Conservation (phyloP, 495 filamentous ascomycete genomes). For the Podospora didyma region DNA sequence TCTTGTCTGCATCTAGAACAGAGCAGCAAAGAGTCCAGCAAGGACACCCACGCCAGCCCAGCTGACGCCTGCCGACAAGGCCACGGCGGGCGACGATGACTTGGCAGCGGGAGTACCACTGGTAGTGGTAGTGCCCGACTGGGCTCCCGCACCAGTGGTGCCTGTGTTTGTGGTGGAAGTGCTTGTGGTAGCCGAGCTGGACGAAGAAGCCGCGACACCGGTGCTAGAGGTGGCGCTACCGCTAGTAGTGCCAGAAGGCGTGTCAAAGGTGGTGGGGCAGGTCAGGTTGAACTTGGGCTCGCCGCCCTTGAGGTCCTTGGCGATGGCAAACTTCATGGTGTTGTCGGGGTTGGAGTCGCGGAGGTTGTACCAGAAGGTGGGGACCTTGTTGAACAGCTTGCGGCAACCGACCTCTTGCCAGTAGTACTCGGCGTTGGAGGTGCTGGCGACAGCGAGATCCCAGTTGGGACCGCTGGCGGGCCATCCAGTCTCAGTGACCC, state of each 20-base stretch:
- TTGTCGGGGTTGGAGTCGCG: constrained; percentile 44
- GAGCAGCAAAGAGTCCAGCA: constrained; percentile 18
- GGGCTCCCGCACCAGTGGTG: background rate
- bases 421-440: constrained; percentile 63
- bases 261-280: constrained; percentile 45
- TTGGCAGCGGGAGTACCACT: background rate
- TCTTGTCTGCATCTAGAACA: constrained; percentile 13
- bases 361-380: constrained; percentile 61
- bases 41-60: constrained; percentile 18
- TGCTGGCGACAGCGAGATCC: constrained; percentile 55
- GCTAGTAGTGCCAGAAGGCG: constrained; percentile 14
- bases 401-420: constrained; percentile 70
- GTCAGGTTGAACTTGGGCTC: constrained; percentile 56
- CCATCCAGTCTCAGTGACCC: constrained; percentile 53
- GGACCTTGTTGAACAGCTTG: constrained; percentile 57
- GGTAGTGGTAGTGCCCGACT: no score
- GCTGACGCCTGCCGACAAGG: background rate
- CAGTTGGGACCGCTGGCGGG: constrained; percentile 38
- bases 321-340: constrained; percentile 42
- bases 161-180: background rate
- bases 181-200: constrained; percentile 4
- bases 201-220: constrained; percentile 7
- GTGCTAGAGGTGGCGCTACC: constrained; percentile 13
- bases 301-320: constrained; percentile 49
- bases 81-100: background rate